Base-by-base conservation (phyloP, 2,329 filamentous ascomycete species). In the Cladosporium colombiae region DNA sequence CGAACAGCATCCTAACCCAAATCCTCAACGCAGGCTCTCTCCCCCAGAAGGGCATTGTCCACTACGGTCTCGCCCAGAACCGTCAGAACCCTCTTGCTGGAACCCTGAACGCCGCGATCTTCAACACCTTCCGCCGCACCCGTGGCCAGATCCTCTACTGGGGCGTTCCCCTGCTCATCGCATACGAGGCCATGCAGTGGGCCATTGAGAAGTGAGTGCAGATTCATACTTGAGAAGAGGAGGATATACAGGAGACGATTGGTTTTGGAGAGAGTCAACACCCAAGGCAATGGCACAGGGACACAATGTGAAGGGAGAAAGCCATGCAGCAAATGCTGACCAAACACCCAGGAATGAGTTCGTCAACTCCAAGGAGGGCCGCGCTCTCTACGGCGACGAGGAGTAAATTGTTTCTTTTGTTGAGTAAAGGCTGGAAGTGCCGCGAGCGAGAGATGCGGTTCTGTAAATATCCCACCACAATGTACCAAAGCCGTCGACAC, bases 111-210 rank as follows among this genome's bases (percentile, higher is more conserved):
- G 91, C 89, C 72, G 94, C 93, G 76, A 82, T 98, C 84, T 98
- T 98, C 89, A 99, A 99, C 87, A 89, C 88, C 74, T 96, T 91
- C 86, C 89, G 95, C 80, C 89, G 95, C 76, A 91, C 90, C 82
- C 89, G 88, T 79, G 81, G 85, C 73, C 95, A 98, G 85, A 88
- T 96, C 73, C 88, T 98, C 73, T 99, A 93, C 86, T 89, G 93
- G 81, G 86, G 89, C 29, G 91, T 95, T 67, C 90, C 93, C 46
- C 82, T 97, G 73, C 74, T 95, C 70, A 80, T 85, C 72, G 93
- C 86, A 72, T 99, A 98, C 84, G 88, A 89, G 77, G 78, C 88
- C 71, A 91, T 98, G 89, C 82, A 91, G 78, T 99, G 95, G 95
- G 94, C 95, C 71, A 89, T 87, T 75, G 89, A 97, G 82, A 88